A percentile compares a stretch with the other conserved stretches of the same genome.
phyloP scores from a whole-genome alignment of 2,329 filamentous ascomycete species.

The Fusarium camptoceras region DNA sequence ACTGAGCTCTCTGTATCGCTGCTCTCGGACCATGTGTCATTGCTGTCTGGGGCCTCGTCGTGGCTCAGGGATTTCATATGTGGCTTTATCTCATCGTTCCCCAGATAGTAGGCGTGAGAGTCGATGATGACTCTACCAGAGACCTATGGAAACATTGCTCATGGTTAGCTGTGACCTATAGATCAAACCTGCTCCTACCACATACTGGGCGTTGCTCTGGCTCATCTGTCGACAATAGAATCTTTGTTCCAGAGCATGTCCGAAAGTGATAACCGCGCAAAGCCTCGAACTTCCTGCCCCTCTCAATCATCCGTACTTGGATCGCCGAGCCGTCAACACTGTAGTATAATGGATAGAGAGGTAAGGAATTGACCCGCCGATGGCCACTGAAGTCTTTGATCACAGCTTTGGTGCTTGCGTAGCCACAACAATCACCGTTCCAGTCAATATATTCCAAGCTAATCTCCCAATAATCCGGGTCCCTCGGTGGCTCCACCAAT shows the following conservation, averaged over 20 bases:
- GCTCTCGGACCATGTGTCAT: neutral
- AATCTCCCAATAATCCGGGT: constrained; percentile 40
- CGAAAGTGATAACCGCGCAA: constrained; percentile 52
- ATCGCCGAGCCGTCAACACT: constrained; percentile 37
- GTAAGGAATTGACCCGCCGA: constrained; percentile 45
- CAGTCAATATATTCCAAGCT: constrained; percentile 53
- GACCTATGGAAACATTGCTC: too few relatives aligned
- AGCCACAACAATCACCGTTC: constrained; percentile 51
- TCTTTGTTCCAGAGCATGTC: constrained; percentile 46
- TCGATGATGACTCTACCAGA: constrained; percentile 52
- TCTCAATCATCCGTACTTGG: constrained; percentile 43
- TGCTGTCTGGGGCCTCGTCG: neutral
- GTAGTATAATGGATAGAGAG: constrained; percentile 49
- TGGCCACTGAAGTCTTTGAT: constrained; percentile 47
- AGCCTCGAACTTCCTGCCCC: constrained; percentile 50
- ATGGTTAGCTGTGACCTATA: too few relatives aligned
- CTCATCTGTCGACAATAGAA: constrained; percentile 42
- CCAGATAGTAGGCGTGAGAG: constrained; percentile 51
- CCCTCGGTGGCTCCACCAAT: neutral
- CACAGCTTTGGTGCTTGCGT: constrained; percentile 33
- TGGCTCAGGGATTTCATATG: constrained; percentile 29
- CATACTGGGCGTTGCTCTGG: constrained; percentile 46
- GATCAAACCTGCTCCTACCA: too few relatives aligned
- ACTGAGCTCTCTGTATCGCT: neutral
- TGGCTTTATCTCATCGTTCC: constrained; percentile 48